Conservation (phyloP, 495 filamentous ascomycete species). For the Neurospora tetrasperma region DNA sequence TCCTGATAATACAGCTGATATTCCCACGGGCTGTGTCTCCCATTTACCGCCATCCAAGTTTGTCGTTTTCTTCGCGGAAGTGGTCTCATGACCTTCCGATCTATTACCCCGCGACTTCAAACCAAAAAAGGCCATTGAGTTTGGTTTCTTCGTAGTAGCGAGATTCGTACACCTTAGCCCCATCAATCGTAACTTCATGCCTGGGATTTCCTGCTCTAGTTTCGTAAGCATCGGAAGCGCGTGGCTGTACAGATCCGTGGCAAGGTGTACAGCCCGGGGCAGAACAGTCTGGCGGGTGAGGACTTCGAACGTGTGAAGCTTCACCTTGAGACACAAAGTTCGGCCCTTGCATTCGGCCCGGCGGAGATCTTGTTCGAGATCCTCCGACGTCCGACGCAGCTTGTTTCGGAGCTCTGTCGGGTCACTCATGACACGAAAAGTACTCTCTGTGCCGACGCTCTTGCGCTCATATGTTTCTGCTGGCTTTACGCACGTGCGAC, state of each 20-base stretch:
- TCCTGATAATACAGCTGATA: background rate
- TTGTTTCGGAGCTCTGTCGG: slow-evolving; percentile 62
- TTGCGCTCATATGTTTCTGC: slow-evolving; percentile 87
- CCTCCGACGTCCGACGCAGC: slow-evolving; percentile 67
- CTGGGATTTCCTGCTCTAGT: slow-evolving; percentile 75
- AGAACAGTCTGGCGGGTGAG: slow-evolving; percentile 69
- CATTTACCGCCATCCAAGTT: slow-evolving; percentile 37
- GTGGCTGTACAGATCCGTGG: slow-evolving; percentile 77
- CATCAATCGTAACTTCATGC: slow-evolving; percentile 76
- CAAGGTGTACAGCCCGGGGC: slow-evolving; percentile 56
- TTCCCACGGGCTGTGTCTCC: slow-evolving; percentile 27
- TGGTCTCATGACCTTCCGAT: slow-evolving; percentile 1
- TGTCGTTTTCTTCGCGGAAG: background rate
- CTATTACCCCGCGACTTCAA: slow-evolving; percentile 24
- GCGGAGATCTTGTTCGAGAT: slow-evolving; percentile 79
- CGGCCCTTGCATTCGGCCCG: slow-evolving; percentile 76
- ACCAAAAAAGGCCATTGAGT: slow-evolving; percentile 72
- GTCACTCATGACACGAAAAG: slow-evolving; percentile 72
- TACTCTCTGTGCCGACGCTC: slow-evolving; percentile 87
- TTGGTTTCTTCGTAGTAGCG: slow-evolving; percentile 67
- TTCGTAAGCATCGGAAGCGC: slow-evolving; percentile 75
- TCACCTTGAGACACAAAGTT: slow-evolving; percentile 84
- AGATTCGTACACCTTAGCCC: slow-evolving; percentile 82
- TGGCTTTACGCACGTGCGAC: slow-evolving; percentile 78
- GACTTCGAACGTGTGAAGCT: slow-evolving; percentile 90